phyloP scores from a whole-genome alignment of 1,139 yeast species.

The Candida smagusa region DNA sequence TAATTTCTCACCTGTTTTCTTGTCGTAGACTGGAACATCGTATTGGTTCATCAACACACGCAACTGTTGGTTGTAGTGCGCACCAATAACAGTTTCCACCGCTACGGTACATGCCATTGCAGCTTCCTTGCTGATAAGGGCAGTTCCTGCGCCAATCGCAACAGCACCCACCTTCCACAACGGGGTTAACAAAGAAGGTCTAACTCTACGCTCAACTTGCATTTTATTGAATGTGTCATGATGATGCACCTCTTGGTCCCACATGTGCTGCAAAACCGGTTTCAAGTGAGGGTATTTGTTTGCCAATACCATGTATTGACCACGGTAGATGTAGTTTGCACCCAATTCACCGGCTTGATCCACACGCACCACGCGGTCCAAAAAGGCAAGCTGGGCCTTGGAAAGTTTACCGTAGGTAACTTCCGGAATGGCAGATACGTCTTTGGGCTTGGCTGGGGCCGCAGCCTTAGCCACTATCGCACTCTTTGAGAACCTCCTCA shows the following conservation, averaged over 20 bases:
- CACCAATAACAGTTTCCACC: slow-evolving; percentile 96
- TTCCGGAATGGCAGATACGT: background rate
- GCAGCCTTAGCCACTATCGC: too few species aligned
- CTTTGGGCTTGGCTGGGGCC: too few species aligned
- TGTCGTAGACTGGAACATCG: slow-evolving; percentile 43
- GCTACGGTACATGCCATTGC: slow-evolving; percentile 99
- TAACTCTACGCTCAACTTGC: slow-evolving; percentile 73
- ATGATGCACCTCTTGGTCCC: slow-evolving; percentile 96
- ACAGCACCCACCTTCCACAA: slow-evolving; percentile 91
- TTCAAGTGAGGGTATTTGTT: slow-evolving; percentile 67
- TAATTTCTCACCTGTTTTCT: slow-evolving; percentile 32
- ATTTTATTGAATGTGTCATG: slow-evolving; percentile 78
- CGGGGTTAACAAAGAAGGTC: slow-evolving; percentile 91
- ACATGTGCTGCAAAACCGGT: slow-evolving; percentile 85
- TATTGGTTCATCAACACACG: slow-evolving; percentile 68
- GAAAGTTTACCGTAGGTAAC: slow-evolving; percentile 43
- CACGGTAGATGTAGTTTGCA: slow-evolving; percentile 89
- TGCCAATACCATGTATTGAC: slow-evolving; percentile 79
- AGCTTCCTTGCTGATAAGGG: slow-evolving; percentile 84
- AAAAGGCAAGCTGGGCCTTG: slow-evolving; percentile 63
- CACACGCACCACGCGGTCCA: slow-evolving; percentile 78
- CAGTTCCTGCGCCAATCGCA: slow-evolving; percentile 84
- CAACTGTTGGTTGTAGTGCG: slow-evolving; percentile 88
- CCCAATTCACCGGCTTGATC: slow-evolving; percentile 99
- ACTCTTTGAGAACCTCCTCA: slow-evolving; percentile 1